Percentiles rank a stretch among this genome's conserved stretches.
Conservation (phyloP, 768 basidiomycete species). For the Gymnopilus dilepis region DNA sequence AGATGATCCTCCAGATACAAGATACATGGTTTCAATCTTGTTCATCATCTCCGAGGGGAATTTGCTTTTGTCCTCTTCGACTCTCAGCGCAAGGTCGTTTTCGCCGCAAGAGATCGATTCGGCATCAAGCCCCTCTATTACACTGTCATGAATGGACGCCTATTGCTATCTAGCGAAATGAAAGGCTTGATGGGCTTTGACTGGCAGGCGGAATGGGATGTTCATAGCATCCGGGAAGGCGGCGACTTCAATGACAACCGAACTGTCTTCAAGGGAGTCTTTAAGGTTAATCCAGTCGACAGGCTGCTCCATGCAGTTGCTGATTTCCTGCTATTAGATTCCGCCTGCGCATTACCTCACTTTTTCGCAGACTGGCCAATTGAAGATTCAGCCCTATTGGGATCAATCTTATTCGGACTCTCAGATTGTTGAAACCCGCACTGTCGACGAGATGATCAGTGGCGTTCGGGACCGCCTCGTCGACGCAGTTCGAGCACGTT, state of each 20-base stretch:
- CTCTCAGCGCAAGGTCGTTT: background rate
- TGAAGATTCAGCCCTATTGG: slow-evolving; percentile 6
- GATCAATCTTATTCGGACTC: background rate
- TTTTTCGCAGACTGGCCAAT: background rate
- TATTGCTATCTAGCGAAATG: slow-evolving; percentile 6
- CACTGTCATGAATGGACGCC: background rate
- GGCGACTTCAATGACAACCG: slow-evolving; percentile 8
- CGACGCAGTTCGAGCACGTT: background rate
- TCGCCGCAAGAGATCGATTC: background rate
- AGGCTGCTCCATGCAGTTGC: no score
- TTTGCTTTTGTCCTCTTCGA: slow-evolving; percentile 3
- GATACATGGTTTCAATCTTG: background rate
- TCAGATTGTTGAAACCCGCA: background rate
- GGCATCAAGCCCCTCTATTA: slow-evolving; percentile 5
- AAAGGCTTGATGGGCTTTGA: slow-evolving; percentile 3
- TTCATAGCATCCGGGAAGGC: slow-evolving; percentile 1
- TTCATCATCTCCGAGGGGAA: slow-evolving; percentile 1
- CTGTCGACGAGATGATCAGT: background rate
- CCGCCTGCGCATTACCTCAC: background rate
- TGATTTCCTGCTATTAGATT: background rate
- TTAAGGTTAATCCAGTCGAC: background rate
- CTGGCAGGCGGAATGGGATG: slow-evolving; percentile 10
- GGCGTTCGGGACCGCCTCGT: slow-evolving; percentile 4
- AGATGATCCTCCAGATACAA: background rate
- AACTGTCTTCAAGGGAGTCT: slow-evolving; percentile 2